Conservation (phyloP, 169 alveolate genomes). For the Pseudocohnilembus persalinus region DNA sequence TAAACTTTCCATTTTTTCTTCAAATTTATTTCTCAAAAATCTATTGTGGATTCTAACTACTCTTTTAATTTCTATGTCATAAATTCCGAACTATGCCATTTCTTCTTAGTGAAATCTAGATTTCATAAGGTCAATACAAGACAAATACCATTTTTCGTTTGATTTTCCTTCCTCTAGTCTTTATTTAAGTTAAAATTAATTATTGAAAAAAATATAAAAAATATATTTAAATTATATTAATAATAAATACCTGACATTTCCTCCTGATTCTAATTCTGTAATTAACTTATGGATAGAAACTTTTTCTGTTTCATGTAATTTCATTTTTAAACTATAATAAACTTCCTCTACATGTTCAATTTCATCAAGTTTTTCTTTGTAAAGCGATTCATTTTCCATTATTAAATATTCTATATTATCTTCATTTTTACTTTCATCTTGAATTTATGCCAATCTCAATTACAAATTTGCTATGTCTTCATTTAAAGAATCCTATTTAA, state of each 20-base stretch:
- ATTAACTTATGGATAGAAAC: conserved; percentile 55
- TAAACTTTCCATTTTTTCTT: conserved; percentile 69
- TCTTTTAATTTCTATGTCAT: conserved; percentile 54
- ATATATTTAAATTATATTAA: background rate
- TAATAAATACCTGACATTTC: conserved; percentile 50
- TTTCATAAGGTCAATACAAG: conserved; percentile 61
- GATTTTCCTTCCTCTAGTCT: conserved; percentile 77
- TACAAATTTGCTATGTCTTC: conserved; percentile 42
- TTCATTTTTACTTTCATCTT: conserved; percentile 6
- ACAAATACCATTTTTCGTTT: conserved; percentile 69
- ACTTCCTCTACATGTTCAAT: conserved; percentile 38
- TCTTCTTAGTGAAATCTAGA: conserved; percentile 57
- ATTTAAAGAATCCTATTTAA: conserved; percentile 37
- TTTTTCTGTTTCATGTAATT: conserved; percentile 50
- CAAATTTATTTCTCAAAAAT: conserved; percentile 76
- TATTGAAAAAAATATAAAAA: background rate
- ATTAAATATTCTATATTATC: conserved; percentile 30
- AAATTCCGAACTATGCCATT: conserved; percentile 59
- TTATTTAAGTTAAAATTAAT: background rate
- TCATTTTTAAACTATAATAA: conserved; percentile 41
- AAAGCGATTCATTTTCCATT: conserved; percentile 34
- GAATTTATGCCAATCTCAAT: conserved; percentile 22
- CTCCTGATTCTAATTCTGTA: conserved; percentile 80
- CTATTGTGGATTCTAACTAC: conserved; percentile 82
- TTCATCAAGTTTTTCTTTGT: conserved; percentile 58